Base-by-base conservation (phyloP, 2,329 filamentous ascomycete genomes). In the Sporothrix curviconia region DNA sequence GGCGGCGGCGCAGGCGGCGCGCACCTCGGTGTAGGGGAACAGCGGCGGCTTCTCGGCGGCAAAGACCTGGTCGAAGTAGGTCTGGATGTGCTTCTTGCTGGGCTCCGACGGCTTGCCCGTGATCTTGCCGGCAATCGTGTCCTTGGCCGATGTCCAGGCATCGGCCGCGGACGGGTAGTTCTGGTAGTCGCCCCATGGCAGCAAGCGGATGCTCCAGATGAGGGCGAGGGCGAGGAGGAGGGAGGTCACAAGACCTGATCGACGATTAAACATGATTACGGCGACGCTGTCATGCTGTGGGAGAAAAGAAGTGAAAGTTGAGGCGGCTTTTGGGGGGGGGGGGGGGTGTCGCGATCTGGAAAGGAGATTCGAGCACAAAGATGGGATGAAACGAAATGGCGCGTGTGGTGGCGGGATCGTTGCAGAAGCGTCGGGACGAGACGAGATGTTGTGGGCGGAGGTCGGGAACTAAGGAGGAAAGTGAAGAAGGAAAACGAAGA, bases 1-100 rank as follows among this genome's bases (percentile, higher is more conserved):
- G 4, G 62, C 66, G 4, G 57, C 61, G 12, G 59, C 63, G 62
- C 69, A 71, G 8, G 61, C 61, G 15, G 59, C 54, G 19, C 56
- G 49, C 4, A 71, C 54, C 7, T 62, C 63, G 4, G 62, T 44
- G 57, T 65, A 71, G 17, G 58, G 55, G 47, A 67, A 68, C 7
- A 55, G 7, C 3, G 51, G 3, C 28, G 49, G 49, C 7, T 65
- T 61, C 17, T 55, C 46, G 14, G 56, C 50, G 51, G 47, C 58
- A 4, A 71, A 71, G 17, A 65, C 65, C 60, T 71, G 69, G 9
- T 69, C 66, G 51, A 68, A 70, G 60, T 68, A 71, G 22, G 40
- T 51, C 22, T 61, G 55, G 11, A 66, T 56, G 40, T 63, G 63
- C 24, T 43, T 6, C 32, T 22, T 34, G 34, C 9, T 19, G 37